Evolutionary conservation across 768 basidiomycete genomes (phyloP), one percentile per base, ranked within the genome.

Genomic region (Auricularia cornea): DNA sequence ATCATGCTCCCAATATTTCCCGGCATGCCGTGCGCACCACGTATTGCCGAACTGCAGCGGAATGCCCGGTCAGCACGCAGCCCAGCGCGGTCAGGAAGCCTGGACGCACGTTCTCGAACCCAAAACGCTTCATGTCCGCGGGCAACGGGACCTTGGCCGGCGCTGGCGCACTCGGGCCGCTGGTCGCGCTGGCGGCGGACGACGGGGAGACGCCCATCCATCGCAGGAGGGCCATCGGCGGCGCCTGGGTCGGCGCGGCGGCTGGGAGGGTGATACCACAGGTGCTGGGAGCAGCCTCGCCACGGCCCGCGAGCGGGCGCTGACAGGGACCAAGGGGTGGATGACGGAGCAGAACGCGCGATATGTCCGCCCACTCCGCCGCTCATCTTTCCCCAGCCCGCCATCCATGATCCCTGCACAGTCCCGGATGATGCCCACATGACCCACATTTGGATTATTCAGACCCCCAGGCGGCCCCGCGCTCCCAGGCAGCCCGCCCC

Each of bases 1-100:
- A n/a, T 16, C 41, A 33, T n/a, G n/a, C 57, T 62, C 59, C 31
- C 69, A 73, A 60, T 72, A 70, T 64, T 52, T 40, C 11, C 52
- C 28, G n/a, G 59, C 59, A n/a, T 41, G 40, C 14, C 35, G 61
- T 62, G 59, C 65, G 81, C 69, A 94, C 94, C 95, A 98, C 57
- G 93, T 98, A 73, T 98, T 98, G 44, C 94, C 94, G 78, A 96
- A 97, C 93, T 96, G 67, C n/a, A n/a, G n/a, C 23, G 63, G 41
- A 38, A 52, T 32, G n/a, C 26, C 54, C 2, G 35, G 33, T 26
- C 26, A 31, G 23, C 40, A 56, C 41, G n/a, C 2, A 41, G 26
- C 30, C 57, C 32, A 59, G 5, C 61, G 63, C 35, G 59, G 14
- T 26, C 56, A 52, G 29, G 23, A 44, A 38, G 32, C 60, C 4